These are phyloP conservation scores for Chenopodium album DNA, from an alignment of 148 eudicot species.

Conservation along the genomic window DNA sequence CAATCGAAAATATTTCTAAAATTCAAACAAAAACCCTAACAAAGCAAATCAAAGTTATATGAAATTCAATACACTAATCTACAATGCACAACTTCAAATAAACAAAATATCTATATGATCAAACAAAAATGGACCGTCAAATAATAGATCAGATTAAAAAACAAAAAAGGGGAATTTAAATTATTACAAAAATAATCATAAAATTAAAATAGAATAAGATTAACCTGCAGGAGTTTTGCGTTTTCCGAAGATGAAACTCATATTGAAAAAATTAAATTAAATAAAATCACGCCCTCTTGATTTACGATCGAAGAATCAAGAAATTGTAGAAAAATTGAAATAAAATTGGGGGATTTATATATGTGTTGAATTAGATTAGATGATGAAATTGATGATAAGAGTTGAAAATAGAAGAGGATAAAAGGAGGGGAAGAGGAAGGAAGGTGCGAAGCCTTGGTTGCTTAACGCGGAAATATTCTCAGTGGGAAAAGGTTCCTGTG, in stretches of 20 bases:
- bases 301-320: background rate
- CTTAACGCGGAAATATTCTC: conserved; percentile 22
- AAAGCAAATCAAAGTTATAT: background rate
- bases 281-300: background rate
- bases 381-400: background rate
- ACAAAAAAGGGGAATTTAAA: no score
- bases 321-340: background rate
- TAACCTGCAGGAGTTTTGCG: conserved; percentile 90
- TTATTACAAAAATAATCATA: background rate
- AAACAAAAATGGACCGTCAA: no score
- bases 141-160: background rate
- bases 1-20: no score
- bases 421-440: background rate
- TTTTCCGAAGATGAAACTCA: conserved; percentile 93
- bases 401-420: no score
- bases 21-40: conserved; percentile 17
- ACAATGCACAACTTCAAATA: no score
- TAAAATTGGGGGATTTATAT: background rate
- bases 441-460: background rate
- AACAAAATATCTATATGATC: no score
- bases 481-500: background rate
- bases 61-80: background rate
- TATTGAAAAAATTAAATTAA: conserved; percentile 14
- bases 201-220: background rate
- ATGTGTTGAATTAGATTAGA: background rate